Base-by-base conservation (phyloP, 78 protist genomes). In the Speleostelium caveatum region DNA sequence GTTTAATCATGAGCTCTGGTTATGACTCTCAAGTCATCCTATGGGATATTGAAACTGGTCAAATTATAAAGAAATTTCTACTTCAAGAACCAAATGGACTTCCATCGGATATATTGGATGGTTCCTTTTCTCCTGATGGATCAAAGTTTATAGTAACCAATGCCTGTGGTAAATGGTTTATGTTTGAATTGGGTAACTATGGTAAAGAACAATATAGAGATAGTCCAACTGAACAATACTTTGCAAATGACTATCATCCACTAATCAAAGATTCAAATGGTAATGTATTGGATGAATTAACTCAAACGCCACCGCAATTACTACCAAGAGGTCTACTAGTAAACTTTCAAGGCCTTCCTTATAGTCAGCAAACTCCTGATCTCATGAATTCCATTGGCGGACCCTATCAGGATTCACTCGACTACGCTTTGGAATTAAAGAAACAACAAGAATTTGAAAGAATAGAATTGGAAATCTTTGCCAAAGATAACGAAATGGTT, bases 81-180 rank as follows among this genome's bases (percentile, higher is more conserved):
- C n/a, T 83, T 10, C 71, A 83, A 42, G 78, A 72, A 53, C 78
- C 78, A 10, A 33, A 6, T 3, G 69, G 71, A 8, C 26, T 59
- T 2, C 38, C 33, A 28, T 39, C 35, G 35, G 30, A 28, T 12
- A 83, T 83, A 16, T 45, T 74, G 2, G 91, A 83, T 59, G 91
- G 91, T 45, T 56, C 36, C 1, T 86, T 86, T 60, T 67, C 79
- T n/a, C 93, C 93, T 0, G 93, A 86, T 56, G 93, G 93, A 41
- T 67, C 19, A 16, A 71, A 39, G 17, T 86, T 86, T 42, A 61
- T 73, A 32, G 91, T 83, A 1, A 83, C 91, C 0, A 83, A 73
- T 17, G 24, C 45, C 1, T 19, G 19, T 39, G 91, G 91, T 19
- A 67, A 69, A 59, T 83, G 91, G 91, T 83, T 68, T 53, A 53